Evolutionary conservation across 2,329 filamentous ascomycete species (phyloP).

Genomic region (Akanthomyces lecanii): DNA sequence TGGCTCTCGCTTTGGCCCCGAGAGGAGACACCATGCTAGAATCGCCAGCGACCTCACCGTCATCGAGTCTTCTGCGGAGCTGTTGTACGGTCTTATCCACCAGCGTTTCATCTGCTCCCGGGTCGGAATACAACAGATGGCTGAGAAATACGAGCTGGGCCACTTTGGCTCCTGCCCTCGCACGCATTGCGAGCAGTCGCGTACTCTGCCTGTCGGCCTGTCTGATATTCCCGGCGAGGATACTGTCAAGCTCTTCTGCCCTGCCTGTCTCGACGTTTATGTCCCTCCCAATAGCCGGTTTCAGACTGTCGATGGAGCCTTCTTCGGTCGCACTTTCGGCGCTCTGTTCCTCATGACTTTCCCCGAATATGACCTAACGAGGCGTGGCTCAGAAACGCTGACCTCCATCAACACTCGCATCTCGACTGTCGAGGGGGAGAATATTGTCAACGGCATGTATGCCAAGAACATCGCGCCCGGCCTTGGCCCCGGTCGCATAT

Average conservation of each 20-base stretch:
- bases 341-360: conserved; percentile 98
- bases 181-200: conserved; percentile 83
- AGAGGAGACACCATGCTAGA: conserved; percentile 74
- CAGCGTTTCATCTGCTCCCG: conserved; percentile 97
- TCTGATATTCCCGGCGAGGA: conserved; percentile 95
- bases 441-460: conserved; percentile 78
- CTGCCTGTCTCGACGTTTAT: conserved; percentile 93
- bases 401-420: conserved; percentile 32
- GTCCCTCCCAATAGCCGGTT: conserved; percentile 96
- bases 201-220: conserved; percentile 87
- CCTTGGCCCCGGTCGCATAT: conserved; percentile 76
- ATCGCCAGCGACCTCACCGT: conserved; percentile 91
- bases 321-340: conserved; percentile 96
- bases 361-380: conserved; percentile 85
- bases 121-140: conserved; percentile 97
- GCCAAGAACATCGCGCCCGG: conserved; percentile 84
- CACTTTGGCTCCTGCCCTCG: conserved; percentile 97
- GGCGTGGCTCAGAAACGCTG: conserved; percentile 61
- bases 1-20: conserved; percentile 45
- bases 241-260: conserved; percentile 97
- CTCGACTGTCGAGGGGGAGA: conserved; percentile 36
- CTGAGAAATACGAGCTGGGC: conserved; percentile 95
- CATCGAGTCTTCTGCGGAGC: conserved; percentile 95
- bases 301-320: conserved; percentile 94
- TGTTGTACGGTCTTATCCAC: conserved; percentile 96